Base-by-base conservation (phyloP, 805 yeast genomes). In the Pichia eremophila region DNA sequence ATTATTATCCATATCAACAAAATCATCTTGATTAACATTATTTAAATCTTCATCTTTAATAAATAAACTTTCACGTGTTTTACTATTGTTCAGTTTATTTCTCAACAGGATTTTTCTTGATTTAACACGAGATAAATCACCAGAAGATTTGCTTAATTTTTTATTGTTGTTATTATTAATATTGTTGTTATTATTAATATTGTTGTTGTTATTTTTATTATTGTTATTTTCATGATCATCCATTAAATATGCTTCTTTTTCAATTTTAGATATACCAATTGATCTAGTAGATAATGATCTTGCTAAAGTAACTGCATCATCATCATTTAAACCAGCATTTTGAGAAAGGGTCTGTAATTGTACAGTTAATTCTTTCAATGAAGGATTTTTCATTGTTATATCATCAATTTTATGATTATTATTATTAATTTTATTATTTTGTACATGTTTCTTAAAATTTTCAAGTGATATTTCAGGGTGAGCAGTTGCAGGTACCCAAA, bases 381-480 rank as follows among this genome's bases (percentile, higher is more conserved):
- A 82, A 4, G 89, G 85, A 56, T 78, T 46, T 28, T 46, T 43
- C 18, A 17, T 8, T 6, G 40, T 6, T 22, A 41, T 47, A 8
- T 39, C 48, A 34, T 40, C 46, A 22, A 19, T 18, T 10, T 31
- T 49, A 41, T 36, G 15, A 4, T 12, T 12, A 12, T 47, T 45
- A 17, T 29, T 39, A 29, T 38, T 25, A n/a, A 36, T 43, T 42
- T 72, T 67, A 46, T 73, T 71, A 51, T 75, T 64, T 49, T 81
- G 81, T 41, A 85, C 81, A 59, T 83, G 84, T 54, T 74, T 75
- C 53, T 80, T 70, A 66, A 80, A 84, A 57, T 85, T 87, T 57
- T 86, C 95, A 2, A 98, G 98, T 27, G 95, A 90, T n/a, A 91
- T 76, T 57, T 85, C 91, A 1, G 98, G 98, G 62, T 93, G 99